A percentile compares a stretch with the other conserved stretches of the same genome.
Evolutionary conservation across 2,329 filamentous ascomycete species (phyloP).

Genomic region (Aspergillus phoenicis): DNA sequence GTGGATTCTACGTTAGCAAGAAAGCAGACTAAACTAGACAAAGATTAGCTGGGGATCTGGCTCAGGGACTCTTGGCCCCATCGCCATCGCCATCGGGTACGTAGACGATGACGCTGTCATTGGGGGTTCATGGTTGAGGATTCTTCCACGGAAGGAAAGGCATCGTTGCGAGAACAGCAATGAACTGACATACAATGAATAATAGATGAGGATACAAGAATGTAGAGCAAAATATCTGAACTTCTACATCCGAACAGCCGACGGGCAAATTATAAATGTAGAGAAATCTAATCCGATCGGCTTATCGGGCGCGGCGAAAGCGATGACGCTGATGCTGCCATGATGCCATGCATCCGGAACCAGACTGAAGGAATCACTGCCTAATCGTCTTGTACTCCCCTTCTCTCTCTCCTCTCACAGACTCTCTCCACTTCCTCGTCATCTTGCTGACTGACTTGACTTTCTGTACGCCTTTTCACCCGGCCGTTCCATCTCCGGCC

Average conservation of each 20-base stretch:
- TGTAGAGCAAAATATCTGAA: too few species aligned
- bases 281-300: conserved; percentile 3
- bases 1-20: too few species aligned
- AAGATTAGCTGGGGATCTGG: background rate
- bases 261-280: too few species aligned
- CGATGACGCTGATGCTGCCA: background rate
- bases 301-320: background rate
- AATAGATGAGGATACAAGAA: too few species aligned
- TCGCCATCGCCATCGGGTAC: conserved; percentile 4
- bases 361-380: background rate
- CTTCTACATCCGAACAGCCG: too few species aligned
- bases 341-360: conserved; percentile 14
- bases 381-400: conserved; percentile 5
- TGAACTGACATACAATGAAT: too few species aligned
- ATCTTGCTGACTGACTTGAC: conserved; percentile 1
- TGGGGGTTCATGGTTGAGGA: background rate
- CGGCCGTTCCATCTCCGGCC: conserved; percentile 7
- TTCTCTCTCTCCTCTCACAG: background rate
- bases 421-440: conserved; percentile 4
- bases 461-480: background rate
- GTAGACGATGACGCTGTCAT: conserved; percentile 13
- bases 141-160: background rate
- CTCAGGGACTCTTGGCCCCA: background rate
- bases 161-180: background rate
- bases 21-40: background rate